These are phyloP conservation scores for Colletotrichum cereale DNA, from an alignment of 2,329 filamentous ascomycete genomes.

Conservation along the genomic window DNA sequence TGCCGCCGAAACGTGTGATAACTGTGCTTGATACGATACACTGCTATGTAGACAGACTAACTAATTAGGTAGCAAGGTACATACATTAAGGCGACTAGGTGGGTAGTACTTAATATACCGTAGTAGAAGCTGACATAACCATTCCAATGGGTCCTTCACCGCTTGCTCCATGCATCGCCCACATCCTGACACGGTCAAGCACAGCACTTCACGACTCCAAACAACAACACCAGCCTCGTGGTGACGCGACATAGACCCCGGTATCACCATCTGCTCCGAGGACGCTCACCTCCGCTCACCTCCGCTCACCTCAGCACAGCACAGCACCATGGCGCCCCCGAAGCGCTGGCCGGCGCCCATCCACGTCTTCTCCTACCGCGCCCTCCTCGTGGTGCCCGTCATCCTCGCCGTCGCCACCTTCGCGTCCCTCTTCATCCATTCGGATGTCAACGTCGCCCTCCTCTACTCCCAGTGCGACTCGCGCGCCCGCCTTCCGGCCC, in stretches of 20 bases:
- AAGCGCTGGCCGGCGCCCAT: constrained; percentile 58
- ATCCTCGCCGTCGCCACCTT: constrained; percentile 59
- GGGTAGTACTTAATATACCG: too few species aligned
- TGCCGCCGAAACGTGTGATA: background rate
- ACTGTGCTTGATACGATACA: background rate
- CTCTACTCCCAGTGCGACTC: constrained; percentile 68
- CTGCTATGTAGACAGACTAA: background rate
- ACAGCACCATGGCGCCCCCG: constrained; percentile 7
- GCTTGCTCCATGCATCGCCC: too few species aligned
- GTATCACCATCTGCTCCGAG: background rate
- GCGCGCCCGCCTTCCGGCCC: constrained; percentile 56
- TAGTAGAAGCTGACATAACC: too few species aligned
- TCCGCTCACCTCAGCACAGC: background rate
- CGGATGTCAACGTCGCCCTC: constrained; percentile 64
- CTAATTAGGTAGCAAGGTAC: too few species aligned
- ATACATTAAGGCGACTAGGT: too few species aligned
- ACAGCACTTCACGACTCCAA: too few species aligned
- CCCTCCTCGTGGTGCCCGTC: constrained; percentile 63
- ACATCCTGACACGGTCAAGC: too few species aligned
- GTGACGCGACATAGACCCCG: background rate
- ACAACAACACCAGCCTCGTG: too few species aligned
- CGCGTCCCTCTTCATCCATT: constrained; percentile 57
- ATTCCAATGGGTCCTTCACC: too few species aligned
- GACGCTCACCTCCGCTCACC: too few species aligned
- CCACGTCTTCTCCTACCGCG: constrained; percentile 65